Conservation (phyloP, 805 yeast genomes). For the Nakazawaea sp. region DNA sequence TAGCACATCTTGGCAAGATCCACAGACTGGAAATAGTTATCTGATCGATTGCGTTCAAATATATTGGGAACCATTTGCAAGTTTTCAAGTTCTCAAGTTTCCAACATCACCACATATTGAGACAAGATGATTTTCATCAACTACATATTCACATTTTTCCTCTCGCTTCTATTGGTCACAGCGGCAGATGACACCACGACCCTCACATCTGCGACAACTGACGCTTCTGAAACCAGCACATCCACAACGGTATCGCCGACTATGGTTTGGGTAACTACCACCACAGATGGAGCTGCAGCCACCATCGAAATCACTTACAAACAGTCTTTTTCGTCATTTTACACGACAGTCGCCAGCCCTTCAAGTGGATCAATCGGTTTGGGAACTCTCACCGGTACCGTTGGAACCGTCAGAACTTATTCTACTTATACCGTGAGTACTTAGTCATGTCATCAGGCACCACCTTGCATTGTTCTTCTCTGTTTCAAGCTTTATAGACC, state of each 20-base stretch:
- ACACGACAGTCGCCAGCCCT: slow-evolving; percentile 35
- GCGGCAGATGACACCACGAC: not conserved
- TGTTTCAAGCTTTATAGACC: no score
- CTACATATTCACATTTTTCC: no score
- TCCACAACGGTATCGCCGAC: slow-evolving; percentile 14
- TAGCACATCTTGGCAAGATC: no score
- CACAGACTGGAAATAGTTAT: no score
- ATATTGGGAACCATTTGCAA: no score
- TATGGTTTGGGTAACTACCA: slow-evolving; percentile 45
- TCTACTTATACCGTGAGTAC: no score
- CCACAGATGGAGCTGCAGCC: slow-evolving; percentile 33
- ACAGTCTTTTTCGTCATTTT: slow-evolving; percentile 43
- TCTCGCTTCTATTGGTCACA: no score
- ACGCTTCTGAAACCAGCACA: slow-evolving; percentile 10
- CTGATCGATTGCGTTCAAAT: no score
- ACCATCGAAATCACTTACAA: slow-evolving; percentile 39
- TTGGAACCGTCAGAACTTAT: slow-evolving; percentile 53
- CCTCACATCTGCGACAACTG: slow-evolving; percentile 3
- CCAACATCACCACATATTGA: not conserved
- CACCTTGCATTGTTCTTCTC: no score
- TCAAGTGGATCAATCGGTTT: slow-evolving; percentile 68
- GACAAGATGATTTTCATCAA: no score
- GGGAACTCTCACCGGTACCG: slow-evolving; percentile 60
- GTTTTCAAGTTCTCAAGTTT: no score
- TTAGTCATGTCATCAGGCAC: no score